phyloP scores from a whole-genome alignment of 2,329 filamentous ascomycete species.

The Zarea fungicola region DNA sequence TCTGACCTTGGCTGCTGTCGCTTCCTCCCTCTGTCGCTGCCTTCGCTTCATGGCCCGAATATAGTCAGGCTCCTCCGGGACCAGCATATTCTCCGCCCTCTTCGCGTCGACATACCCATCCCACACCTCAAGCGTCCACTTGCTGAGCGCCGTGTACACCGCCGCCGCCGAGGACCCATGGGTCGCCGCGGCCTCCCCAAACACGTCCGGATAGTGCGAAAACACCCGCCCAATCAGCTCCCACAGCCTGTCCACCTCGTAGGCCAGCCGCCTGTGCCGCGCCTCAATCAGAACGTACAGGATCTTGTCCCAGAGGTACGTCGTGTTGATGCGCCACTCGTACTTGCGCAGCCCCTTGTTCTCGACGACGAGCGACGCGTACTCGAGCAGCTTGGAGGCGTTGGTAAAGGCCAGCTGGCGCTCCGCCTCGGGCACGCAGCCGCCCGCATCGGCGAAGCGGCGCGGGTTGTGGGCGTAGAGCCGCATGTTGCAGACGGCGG shows the following conservation, averaged over 20 bases:
- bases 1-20: not conserved
- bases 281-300: slow-evolving; percentile 27
- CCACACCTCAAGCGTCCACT: slow-evolving; percentile 16
- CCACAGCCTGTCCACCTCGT: slow-evolving; percentile 25
- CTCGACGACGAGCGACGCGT: slow-evolving; percentile 17
- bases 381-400: slow-evolving; percentile 18
- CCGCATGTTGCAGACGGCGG: slow-evolving; percentile 15
- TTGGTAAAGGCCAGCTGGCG: slow-evolving; percentile 12
- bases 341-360: slow-evolving; percentile 22
- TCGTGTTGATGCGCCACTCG: slow-evolving; percentile 22
- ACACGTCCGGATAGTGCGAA: slow-evolving; percentile 19
- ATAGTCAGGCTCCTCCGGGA: slow-evolving; percentile 8
- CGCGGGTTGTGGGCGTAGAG: slow-evolving; percentile 13
- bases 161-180: slow-evolving; percentile 16
- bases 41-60: not conserved
- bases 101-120: slow-evolving; percentile 4
- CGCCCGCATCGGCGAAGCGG: not conserved
- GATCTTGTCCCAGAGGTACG: slow-evolving; percentile 26
- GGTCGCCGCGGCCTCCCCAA: no score
- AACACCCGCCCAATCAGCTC: slow-evolving; percentile 21
- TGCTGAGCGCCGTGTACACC: slow-evolving; percentile 18
- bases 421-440: slow-evolving; percentile 1
- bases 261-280: slow-evolving; percentile 21
- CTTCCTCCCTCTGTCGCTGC: not conserved
- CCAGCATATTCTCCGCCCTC: not conserved